Base-by-base conservation (phyloP, 2,329 filamentous ascomycete genomes). In the Aspergillus aculeatus region DNA sequence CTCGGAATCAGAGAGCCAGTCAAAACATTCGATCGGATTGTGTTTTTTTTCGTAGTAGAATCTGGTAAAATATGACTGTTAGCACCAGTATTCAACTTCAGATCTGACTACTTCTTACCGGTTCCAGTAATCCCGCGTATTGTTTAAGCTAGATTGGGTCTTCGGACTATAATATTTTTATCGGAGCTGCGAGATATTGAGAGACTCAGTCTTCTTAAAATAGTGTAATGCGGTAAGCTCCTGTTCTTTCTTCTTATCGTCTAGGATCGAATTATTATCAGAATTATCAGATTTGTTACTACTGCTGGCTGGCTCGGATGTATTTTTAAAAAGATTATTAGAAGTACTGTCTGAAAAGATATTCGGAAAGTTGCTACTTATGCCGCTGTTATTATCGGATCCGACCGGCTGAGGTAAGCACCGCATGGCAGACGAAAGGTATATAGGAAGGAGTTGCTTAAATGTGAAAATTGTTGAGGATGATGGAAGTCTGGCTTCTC, bases 91-190 rank as follows among this genome's bases (percentile, higher is more conserved):
- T 49, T 31, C 23, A 58, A 47, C 24, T 49, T 16, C 49, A 38
- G 52, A 53, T 3, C 56, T 1, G 52, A 49, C 14, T 5, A 52
- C 51, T 48, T 53, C 60, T 61, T 47, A 73, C 65, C 58, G 50
- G 19, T 73, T 53, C 65, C 56, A 74, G 50, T 67, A 67, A 49
- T 64, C 57, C 16, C 47, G 19, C 19, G 62, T 68, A 55, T 73
- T n/a, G 52, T 73, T 64, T 16, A 73, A 60, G 23, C 59, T 70
- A 35, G 64, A 47, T 62, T 73, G 48, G 10, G 61, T 73, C 23
- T 50, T 66, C 0, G n/a, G 51, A 53, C 67, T 71, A 38, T 73
- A 73, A 16, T 56, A 56, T 61, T 71, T 71, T 57, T 73, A 52
- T 64, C 59, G 31, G 41, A 73, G 68, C 59, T 66, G 44, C 5